Conservation (phyloP, 768 basidiomycete species). For the Lentinula sp. region DNA sequence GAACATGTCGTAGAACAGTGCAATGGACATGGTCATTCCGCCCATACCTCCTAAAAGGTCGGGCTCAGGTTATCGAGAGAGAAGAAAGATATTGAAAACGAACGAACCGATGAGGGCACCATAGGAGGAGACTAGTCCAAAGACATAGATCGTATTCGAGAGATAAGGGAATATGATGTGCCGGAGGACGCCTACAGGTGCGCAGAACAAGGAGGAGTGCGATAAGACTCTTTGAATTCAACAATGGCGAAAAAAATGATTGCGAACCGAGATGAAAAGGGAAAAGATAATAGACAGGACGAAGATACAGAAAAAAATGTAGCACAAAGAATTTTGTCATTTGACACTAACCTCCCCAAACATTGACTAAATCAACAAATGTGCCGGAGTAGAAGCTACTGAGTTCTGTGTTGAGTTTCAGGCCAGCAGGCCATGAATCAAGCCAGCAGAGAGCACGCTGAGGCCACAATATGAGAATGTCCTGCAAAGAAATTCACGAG, state of each 20-base stretch:
- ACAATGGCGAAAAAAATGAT: neutral
- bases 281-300: neutral
- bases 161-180: conserved; percentile 19
- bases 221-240: too few relatives aligned
- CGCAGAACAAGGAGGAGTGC: neutral
- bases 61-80: conserved; percentile 26
- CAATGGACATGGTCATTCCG: conserved; percentile 63
- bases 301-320: neutral
- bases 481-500: conserved; percentile 15
- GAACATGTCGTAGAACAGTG: conserved; percentile 62
- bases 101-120: conserved; percentile 1
- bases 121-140: conserved; percentile 29
- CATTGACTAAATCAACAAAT: conserved; percentile 55
- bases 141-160: conserved; percentile 21
- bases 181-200: conserved; percentile 17
- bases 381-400: conserved; percentile 76
- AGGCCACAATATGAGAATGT: conserved; percentile 39
- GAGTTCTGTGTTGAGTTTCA: conserved; percentile 96
- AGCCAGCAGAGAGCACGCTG: conserved; percentile 69
- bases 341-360: conserved; percentile 64
- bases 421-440: conserved; percentile 91
- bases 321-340: neutral
- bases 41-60: conserved; percentile 15
- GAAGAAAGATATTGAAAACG: conserved; percentile 14
- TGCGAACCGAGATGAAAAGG: neutral